A percentile compares a stretch with the other conserved stretches of the same genome.
These are phyloP conservation scores for Amphirosellinia nigrospora DNA, from an alignment of 495 filamentous ascomycete species.

Conservation along the genomic window DNA sequence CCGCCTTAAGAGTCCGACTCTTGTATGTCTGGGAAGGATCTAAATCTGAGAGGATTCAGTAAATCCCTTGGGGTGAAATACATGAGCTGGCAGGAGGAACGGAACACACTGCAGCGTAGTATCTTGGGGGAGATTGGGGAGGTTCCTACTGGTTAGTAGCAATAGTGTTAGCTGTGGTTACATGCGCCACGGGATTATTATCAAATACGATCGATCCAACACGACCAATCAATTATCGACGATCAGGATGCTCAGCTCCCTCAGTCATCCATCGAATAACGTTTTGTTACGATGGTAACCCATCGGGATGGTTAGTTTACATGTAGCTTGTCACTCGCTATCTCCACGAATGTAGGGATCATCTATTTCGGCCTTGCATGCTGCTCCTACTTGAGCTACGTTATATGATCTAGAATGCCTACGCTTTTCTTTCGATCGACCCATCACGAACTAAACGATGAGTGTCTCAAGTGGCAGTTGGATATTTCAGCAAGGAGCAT, in stretches of 20 bases:
- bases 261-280: background rate
- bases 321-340: background rate
- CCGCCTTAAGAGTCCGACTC: too few species aligned
- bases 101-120: constrained; percentile 9
- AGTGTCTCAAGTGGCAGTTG: too few species aligned
- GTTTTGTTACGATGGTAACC: background rate
- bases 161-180: background rate
- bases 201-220: background rate
- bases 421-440: background rate
- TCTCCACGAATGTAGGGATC: background rate
- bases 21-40: too few species aligned
- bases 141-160: background rate
- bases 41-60: background rate
- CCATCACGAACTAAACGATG: background rate
- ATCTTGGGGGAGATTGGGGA: background rate
- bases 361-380: background rate
- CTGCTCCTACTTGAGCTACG: background rate
- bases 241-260: background rate
- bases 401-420: background rate
- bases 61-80: background rate
- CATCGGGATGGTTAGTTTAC: background rate
- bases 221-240: background rate
- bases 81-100: background rate
- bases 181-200: background rate
- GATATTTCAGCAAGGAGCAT: background rate